A percentile compares a stretch with the other conserved stretches of the same genome.
Evolutionary conservation across 1,284 basidiomycete species (phyloP).

Genomic region (Ustilago tritici): DNA sequence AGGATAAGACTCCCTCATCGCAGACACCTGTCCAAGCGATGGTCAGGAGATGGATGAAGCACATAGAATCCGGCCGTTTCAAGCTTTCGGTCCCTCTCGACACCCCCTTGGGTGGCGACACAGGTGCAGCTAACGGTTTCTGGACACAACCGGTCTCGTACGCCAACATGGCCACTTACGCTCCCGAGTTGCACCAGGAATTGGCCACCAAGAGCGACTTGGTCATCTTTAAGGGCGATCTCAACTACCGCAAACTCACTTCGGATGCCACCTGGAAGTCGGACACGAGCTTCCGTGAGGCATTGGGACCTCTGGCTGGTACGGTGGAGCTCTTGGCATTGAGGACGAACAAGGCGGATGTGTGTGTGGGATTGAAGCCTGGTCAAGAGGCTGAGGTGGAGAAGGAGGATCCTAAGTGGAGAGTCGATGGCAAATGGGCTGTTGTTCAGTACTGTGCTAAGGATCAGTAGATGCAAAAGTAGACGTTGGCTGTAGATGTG

Average conservation of each 20-base stretch:
- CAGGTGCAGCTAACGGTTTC: constrained; percentile 52
- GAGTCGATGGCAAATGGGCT: constrained; percentile 64
- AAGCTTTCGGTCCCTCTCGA: constrained; percentile 78
- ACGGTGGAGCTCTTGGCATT: constrained; percentile 84
- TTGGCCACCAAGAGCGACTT: constrained; percentile 76
- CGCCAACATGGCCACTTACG: constrained; percentile 67
- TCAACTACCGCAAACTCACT: constrained; percentile 78
- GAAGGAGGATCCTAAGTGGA: constrained; percentile 58
- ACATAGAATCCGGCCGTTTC: constrained; percentile 80
- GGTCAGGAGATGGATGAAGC: constrained; percentile 79
- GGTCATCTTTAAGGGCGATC: constrained; percentile 95
- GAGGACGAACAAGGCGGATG: constrained; percentile 93
- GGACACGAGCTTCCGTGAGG: constrained; percentile 81
- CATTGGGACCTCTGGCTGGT: constrained; percentile 80
- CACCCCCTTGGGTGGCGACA: constrained; percentile 75
- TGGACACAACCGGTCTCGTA: constrained; percentile 62
- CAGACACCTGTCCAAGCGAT: constrained; percentile 74
- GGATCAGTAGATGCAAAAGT: constrained; percentile 22
- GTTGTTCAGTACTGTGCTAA: constrained; percentile 54
- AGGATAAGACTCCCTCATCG: constrained; percentile 47
- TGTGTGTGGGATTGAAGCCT: constrained; percentile 61
- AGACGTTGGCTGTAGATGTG: neutral
- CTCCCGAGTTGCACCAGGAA: constrained; percentile 75
- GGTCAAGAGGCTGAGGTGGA: constrained; percentile 55
- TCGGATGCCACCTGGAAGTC: constrained; percentile 90